A percentile compares a stretch with the other conserved stretches of the same genome.
Evolutionary conservation across 805 yeast species (phyloP).

Genomic region (Zygotorulaspora florentina): DNA sequence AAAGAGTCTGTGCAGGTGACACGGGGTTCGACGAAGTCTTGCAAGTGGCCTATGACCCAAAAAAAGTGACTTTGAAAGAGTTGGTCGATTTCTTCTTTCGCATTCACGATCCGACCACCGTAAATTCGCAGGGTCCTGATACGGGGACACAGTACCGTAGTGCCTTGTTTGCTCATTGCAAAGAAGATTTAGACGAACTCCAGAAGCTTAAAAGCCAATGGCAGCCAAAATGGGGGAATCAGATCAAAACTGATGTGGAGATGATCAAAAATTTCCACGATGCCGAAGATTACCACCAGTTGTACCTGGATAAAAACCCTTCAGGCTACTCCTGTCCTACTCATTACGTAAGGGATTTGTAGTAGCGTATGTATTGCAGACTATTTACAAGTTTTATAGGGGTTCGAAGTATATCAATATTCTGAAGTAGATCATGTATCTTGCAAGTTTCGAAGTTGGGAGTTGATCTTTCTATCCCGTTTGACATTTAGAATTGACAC

Average conservation of each 20-base stretch:
- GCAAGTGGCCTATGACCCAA: slow-evolving; percentile 79
- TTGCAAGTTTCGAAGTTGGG: slow-evolving; percentile 3
- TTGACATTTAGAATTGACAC: slow-evolving; percentile 18
- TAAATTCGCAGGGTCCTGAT: slow-evolving; percentile 83
- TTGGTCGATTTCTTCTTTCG: slow-evolving; percentile 79
- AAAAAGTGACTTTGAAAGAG: slow-evolving; percentile 51
- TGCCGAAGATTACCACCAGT: slow-evolving; percentile 94
- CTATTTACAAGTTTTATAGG: neutral
- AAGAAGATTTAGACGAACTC: slow-evolving; percentile 45
- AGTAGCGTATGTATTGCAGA: slow-evolving; percentile 17
- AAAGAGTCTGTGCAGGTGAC: slow-evolving; percentile 68
- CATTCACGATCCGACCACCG: slow-evolving; percentile 91
- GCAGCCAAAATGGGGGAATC: slow-evolving; percentile 67
- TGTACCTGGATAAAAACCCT: slow-evolving; percentile 75
- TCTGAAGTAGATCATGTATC: neutral
- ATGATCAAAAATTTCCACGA: slow-evolving; percentile 72
- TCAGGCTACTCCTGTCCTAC: slow-evolving; percentile 87
- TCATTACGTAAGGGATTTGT: slow-evolving; percentile 64
- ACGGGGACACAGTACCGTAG: slow-evolving; percentile 86
- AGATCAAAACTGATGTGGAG: slow-evolving; percentile 66
- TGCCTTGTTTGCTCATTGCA: slow-evolving; percentile 62
- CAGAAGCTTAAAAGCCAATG: slow-evolving; percentile 44
- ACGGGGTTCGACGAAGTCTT: slow-evolving; percentile 78
- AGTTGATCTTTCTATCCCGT: slow-evolving; percentile 15
- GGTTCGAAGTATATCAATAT: neutral